Evolutionary conservation across 805 yeast genomes (phyloP), one percentile per base, ranked within the genome.

Genomic region (Kazachstania kunashirensis): DNA sequence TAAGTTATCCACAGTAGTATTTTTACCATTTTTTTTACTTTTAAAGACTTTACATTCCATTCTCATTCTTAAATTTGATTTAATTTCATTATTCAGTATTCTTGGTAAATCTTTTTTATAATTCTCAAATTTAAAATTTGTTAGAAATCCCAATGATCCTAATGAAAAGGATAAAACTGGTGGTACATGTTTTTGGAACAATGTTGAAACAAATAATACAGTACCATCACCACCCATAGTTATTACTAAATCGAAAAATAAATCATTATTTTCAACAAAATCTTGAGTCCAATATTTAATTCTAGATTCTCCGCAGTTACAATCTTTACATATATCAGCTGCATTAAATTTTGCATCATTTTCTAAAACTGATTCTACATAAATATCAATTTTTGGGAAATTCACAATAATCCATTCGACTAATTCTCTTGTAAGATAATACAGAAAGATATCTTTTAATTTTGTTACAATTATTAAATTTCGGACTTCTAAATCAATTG

Each of bases 191-290:
- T 71, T 65, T 61, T 83, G 94, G 59, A 92, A 92, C 28, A 86
- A 65, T 39, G 92, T 79, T 2, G 95, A 85, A 0, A 89, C 89
- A 50, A 81, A 81, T 8, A 89, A 64, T 33, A 89, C 95, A 0
- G 98, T 92, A 7, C 98, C 97, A 54, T 92, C 98, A 13, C 98
- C 98, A 17, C 98, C 98, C 7, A 92, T 66, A 0, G 97, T 84
- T 30, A 89, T 74, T 2, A 85, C 79, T 41, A 88, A 64, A 56
- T 89, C 97, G 45, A 77, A 73, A 31, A 65, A 50, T 24, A 70
- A 67, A n/a, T 55, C 54, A 37, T 53, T 43, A 33, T 53, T 34
- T 39, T 59, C 48, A 10, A 84, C 71, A 37, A 79, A 64, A 14
- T 68, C 68, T 34, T 75, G 71, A 35, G 71, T 70, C 96, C 96